A percentile compares a stretch with the other conserved stretches of the same genome.
phyloP scores from a whole-genome alignment of 2,329 filamentous ascomycete species.

The Allantophomopsis lycopodina region DNA sequence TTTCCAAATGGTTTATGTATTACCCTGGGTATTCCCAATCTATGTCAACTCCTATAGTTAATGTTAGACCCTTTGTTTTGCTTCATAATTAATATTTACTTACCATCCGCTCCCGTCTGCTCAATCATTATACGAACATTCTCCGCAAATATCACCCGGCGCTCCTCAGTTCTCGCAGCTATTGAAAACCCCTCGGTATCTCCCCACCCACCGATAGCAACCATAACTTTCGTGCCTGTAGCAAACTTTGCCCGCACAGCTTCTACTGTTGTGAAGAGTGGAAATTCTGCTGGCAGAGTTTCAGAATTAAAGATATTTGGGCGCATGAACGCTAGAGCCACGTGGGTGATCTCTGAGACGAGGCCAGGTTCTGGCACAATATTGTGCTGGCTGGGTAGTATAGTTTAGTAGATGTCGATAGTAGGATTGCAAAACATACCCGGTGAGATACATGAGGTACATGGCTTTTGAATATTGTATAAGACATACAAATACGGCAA shows the following conservation, averaged over 20 bases:
- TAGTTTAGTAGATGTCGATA: too few species aligned
- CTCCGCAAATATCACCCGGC: conserved; percentile 42
- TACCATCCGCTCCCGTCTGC: conserved; percentile 49
- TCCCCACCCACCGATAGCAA: conserved; percentile 67
- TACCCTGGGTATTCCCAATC: conserved; percentile 41
- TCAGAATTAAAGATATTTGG: conserved; percentile 35
- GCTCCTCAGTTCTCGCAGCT: conserved; percentile 35
- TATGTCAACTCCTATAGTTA: conserved; percentile 21
- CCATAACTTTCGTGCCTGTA: conserved; percentile 43
- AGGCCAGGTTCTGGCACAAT: conserved; percentile 16
- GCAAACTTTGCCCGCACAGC: conserved; percentile 33
- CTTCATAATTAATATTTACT: conserved; percentile 7
- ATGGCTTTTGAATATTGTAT: too few species aligned
- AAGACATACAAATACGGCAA: too few species aligned
- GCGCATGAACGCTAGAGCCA: conserved; percentile 42
- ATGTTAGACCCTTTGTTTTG: conserved; percentile 2
- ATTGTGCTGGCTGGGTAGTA: conserved; percentile 17
- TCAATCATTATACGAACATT: conserved; percentile 52
- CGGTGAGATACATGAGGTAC: too few species aligned
- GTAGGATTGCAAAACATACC: too few species aligned
- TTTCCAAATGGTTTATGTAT: conserved; percentile 1
- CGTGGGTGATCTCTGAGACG: conserved; percentile 35
- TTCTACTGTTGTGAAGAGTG: conserved; percentile 37
- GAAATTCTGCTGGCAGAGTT: conserved; percentile 8
- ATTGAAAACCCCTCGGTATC: conserved; percentile 48